Evolutionary conservation across 208 protist species (phyloP), one percentile per base, ranked within the genome.

Genomic region (Porcisia hertigi): DNA sequence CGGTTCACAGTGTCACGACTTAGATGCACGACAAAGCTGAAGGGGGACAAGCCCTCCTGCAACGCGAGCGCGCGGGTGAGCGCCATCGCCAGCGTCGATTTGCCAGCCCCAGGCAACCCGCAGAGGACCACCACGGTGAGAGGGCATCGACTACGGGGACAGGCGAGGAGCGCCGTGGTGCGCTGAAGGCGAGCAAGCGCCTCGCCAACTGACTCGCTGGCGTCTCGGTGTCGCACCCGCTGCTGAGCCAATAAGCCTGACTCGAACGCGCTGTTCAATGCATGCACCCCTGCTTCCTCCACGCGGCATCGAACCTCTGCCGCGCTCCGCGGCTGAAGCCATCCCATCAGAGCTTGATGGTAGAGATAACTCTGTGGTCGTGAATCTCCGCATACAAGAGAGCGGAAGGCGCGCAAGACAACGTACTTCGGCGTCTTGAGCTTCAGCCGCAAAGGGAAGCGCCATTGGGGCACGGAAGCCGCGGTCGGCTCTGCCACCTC

Each of bases 371-470:
- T 70, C n/a, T 52, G 81, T 36, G 85, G 80, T 18, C 36, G 67
- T 14, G 81, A 91, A 23, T 97, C 92, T 12, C 86, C 88, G 39
- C 69, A 64, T 41, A 92, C 65, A 60, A 92, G 81, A 9, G 88
- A 92, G 34, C 94, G 94, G 34, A 97, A 75, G 2, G 88, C 84
- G 7, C 94, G 92, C 79, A 97, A 85, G 3, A 91, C 87, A 66
- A 86, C 72, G 79, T 97, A 97, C 69, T 77, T 69, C 8, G 87
- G 81, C 6, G 92, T 95, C 67, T 97, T 97, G 7, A 88, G 76
- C 79, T 97, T 97, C 45, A 97, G 79, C 0, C 94, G 90, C 69
- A 97, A 53, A 2, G 88, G 89, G 6, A 63, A 72, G 25, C 88
- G 77, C 81, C 82, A 92, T 66, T 62, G 73, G 5, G 75, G 55